A percentile compares a stretch with the other conserved stretches of the same genome.
Evolutionary conservation across 257 asterid genomes (phyloP).

Genomic region (Coffea eugenioides): DNA sequence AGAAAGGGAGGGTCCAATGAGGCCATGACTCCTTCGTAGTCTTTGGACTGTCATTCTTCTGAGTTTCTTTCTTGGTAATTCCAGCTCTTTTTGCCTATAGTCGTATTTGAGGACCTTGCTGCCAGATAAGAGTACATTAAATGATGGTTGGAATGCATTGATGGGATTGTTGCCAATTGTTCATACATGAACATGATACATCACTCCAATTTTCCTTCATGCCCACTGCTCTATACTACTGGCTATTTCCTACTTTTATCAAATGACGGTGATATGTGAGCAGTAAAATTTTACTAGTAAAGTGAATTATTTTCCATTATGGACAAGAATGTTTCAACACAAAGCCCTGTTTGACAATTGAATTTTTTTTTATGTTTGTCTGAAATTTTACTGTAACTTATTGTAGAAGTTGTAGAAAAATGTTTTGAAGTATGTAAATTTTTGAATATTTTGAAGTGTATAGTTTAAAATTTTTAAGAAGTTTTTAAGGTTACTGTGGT

Average conservation of each 20-base stretch:
- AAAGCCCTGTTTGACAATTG: too few species aligned
- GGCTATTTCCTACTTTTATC: background rate
- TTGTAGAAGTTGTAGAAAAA: too few species aligned
- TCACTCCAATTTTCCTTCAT: background rate
- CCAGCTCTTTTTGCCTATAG: background rate
- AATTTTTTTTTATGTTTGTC: too few species aligned
- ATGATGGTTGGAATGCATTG: slow-evolving; percentile 8
- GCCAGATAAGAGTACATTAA: slow-evolving; percentile 1
- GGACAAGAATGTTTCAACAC: background rate
- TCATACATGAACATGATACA: background rate
- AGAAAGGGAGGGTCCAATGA: background rate
- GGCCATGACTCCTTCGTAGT: background rate
- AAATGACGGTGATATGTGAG: background rate
- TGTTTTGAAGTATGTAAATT: too few species aligned
- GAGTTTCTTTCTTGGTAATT: background rate
- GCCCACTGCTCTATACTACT: background rate
- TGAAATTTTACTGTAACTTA: too few species aligned
- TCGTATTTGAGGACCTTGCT: background rate
- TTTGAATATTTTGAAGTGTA: too few species aligned
- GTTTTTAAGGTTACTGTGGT: too few species aligned
- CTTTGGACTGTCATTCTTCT: background rate
- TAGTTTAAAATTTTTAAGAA: too few species aligned
- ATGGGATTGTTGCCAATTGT: background rate
- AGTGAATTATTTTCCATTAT: background rate
- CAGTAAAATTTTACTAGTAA: background rate